Base-by-base conservation (phyloP, 2,329 filamentous ascomycete genomes). In the Fusarium brevicatenulatum region DNA sequence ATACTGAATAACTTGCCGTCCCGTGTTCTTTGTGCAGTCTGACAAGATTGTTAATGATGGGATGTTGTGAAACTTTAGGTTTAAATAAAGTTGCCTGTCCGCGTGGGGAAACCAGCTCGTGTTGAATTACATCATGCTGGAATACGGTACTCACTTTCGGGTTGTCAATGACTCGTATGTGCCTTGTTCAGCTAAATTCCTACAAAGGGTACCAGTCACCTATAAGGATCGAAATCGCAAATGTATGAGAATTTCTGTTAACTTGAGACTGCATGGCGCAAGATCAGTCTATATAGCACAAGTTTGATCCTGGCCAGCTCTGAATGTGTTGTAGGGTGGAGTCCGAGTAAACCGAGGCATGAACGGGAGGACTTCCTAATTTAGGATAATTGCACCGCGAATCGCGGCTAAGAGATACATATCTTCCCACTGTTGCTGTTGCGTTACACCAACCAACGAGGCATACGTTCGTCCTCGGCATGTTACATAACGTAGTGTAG, bases 1-100 rank as follows among this genome's bases (percentile, higher is more conserved):
- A 89, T 90, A 21, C 34, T 64, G 32, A 28, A 23, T 4, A 19
- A 15, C 44, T 59, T 23, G 55, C 28, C 23, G 47, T 13, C 36
- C 40, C 40, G 15, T 40, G 18, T 44, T 30, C 39, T 50, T 61
- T 34, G 12, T 58, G 25, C 46, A 16, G 28, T 10, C 59, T 65
- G n/a, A n/a, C 60, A 42, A 64, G 47, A 44, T 46, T 52, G 61
- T 74, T 59, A 74, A 49, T 55, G 19, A 30, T 53, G 19, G 34
- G 25, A 36, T 40, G 46, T 21, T n/a, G 13, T 37, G 28, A 34
- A 62, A 36, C 23, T 39, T 10, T 7, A n/a, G 42, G 12, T 23
- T 36, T 44, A 28, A 39, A 55, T 54, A 34, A 32, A 64, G 66
- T 50, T 68, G 49, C 28, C 34, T 23, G 42, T 21, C 15, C 18